Conservation (phyloP, 208 protist species). For the Trypanosoma rangeli region DNA sequence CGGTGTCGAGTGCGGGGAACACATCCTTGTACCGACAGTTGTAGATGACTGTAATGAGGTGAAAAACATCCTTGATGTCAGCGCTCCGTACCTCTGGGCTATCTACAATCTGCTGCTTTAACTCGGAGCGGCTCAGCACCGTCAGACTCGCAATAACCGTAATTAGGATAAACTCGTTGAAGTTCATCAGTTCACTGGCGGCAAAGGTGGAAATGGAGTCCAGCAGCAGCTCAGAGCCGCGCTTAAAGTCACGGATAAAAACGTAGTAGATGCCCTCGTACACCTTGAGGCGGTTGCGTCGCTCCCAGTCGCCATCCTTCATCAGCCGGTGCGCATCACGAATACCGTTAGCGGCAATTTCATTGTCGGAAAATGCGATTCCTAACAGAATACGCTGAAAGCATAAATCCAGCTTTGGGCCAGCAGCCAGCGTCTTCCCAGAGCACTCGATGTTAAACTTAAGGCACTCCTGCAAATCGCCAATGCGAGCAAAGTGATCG, state of each 20-base stretch:
- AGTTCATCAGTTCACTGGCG: conserved; percentile 93
- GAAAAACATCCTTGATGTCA: conserved; percentile 87
- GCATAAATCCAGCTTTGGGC: conserved; percentile 96
- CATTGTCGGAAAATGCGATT: conserved; percentile 95
- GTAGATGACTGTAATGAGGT: conserved; percentile 93
- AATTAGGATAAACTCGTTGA: conserved; percentile 95
- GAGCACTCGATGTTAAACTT: conserved; percentile 89
- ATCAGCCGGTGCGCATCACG: conserved; percentile 93
- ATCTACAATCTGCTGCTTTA: conserved; percentile 92
- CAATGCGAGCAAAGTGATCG: conserved; percentile 94
- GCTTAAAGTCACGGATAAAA: conserved; percentile 94
- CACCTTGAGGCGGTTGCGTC: conserved; percentile 98
- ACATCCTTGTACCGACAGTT: conserved; percentile 95
- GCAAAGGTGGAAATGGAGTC: conserved; percentile 98
- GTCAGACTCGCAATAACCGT: conserved; percentile 91
- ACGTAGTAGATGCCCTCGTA: conserved; percentile 97
- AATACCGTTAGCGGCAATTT: conserved; percentile 90
- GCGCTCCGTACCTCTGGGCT: conserved; percentile 91
- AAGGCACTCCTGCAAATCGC: conserved; percentile 94
- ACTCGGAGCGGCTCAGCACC: conserved; percentile 82
- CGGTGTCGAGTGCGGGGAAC: conserved; percentile 88
- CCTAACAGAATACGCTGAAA: conserved; percentile 96
- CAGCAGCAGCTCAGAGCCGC: conserved; percentile 93
- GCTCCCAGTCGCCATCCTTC: conserved; percentile 99
- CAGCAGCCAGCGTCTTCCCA: conserved; percentile 93